These are phyloP conservation scores for Breviolum minutum DNA, from an alignment of 73 alveolate species.

Conservation along the genomic window DNA sequence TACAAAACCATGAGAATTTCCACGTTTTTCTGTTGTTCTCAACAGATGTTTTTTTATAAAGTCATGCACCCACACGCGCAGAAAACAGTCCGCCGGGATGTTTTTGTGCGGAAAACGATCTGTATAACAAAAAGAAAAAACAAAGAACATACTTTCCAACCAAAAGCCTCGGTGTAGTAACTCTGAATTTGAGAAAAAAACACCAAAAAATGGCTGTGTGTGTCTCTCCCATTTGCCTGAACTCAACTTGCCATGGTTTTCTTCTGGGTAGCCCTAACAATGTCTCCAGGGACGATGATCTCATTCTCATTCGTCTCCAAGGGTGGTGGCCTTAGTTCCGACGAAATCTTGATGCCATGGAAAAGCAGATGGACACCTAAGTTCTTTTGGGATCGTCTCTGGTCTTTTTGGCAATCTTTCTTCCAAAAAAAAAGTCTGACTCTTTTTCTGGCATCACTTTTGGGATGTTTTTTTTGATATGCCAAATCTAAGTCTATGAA, in stretches of 20 bases:
- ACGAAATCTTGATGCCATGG: not conserved
- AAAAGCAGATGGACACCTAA: not conserved
- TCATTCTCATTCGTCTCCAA: slow-evolving; percentile 61
- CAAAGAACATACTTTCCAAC: not conserved
- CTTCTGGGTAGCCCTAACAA: not conserved
- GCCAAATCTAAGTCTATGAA: not conserved
- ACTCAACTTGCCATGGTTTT: not conserved
- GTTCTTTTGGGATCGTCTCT: not conserved
- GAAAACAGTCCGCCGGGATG: too few relatives aligned
- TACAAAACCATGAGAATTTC: too few relatives aligned
- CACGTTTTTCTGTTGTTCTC: too few relatives aligned
- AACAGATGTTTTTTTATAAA: too few relatives aligned
- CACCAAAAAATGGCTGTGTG: not conserved
- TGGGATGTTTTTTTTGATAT: not conserved
- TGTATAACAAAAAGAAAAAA: not conserved
- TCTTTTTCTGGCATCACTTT: not conserved
- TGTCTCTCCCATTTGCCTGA: not conserved
- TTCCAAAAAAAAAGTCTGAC: not conserved
- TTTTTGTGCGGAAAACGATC: not conserved
- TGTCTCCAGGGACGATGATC: slow-evolving; percentile 75
- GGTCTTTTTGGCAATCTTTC: not conserved
- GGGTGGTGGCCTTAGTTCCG: slow-evolving; percentile 14
- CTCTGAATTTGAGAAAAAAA: not conserved
- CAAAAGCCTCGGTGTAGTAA: not conserved
- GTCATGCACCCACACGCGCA: too few relatives aligned